phyloP scores from a whole-genome alignment of 495 filamentous ascomycete genomes.

The Daldinia vernicosa region DNA sequence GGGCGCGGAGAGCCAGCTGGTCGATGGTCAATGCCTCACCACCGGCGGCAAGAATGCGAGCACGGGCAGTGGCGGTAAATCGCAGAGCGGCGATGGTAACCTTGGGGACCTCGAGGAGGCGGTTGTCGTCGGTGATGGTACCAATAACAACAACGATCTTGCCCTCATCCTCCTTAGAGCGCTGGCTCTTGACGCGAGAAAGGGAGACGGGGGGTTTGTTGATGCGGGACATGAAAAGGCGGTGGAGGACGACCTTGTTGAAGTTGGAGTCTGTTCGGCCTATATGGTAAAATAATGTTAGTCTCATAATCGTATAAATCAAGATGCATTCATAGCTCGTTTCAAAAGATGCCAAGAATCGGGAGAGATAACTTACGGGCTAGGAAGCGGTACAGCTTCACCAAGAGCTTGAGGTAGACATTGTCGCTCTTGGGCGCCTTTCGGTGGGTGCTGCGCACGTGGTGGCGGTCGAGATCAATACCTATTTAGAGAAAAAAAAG shows the following conservation, averaged over 20 bases:
- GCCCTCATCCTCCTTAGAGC: conserved; percentile 72
- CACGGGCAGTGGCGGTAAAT: conserved; percentile 94
- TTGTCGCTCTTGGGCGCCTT: conserved; percentile 98
- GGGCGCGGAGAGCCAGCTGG: conserved; percentile 91
- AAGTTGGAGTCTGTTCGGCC: conserved; percentile 95
- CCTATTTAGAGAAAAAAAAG: conserved; percentile 58
- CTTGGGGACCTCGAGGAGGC: conserved; percentile 87
- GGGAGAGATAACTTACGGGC: conserved; percentile 73
- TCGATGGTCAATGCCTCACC: conserved; percentile 95
- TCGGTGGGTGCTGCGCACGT: conserved; percentile 86
- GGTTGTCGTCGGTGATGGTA: conserved; percentile 96
- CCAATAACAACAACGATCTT: conserved; percentile 94
- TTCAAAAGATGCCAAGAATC: neutral
- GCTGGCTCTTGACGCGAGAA: conserved; percentile 81
- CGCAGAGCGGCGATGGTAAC: conserved; percentile 89
- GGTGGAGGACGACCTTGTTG: conserved; percentile 96
- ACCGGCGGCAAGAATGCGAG: conserved; percentile 89
- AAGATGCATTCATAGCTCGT: neutral
- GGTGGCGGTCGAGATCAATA: conserved; percentile 81
- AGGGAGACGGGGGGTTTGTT: conserved; percentile 96
- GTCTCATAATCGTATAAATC: neutral
- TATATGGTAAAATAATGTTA: conserved; percentile 45
- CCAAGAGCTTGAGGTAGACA: conserved; percentile 94
- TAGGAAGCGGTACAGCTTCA: conserved; percentile 99
- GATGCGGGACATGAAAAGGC: conserved; percentile 96